Evolutionary conservation across 1,284 basidiomycete genomes (phyloP).

Genomic region (Ceratobasidium sp.): DNA sequence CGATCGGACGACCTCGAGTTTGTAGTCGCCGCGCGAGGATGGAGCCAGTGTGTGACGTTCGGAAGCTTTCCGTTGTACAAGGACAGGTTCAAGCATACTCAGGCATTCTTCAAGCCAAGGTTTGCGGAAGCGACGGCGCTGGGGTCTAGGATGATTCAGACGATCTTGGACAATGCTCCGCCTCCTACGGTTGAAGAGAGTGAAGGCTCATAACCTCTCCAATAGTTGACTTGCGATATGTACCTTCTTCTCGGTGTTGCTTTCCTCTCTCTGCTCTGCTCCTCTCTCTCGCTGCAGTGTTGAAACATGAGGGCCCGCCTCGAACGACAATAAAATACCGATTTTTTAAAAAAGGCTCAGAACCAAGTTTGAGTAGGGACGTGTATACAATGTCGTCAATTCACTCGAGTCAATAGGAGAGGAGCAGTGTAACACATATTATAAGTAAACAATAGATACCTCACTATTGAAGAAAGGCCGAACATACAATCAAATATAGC

Average conservation of each 20-base stretch:
- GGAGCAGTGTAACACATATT: not conserved
- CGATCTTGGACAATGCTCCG: conserved; percentile 57
- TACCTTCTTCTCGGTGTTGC: too few relatives aligned
- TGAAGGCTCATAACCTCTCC: not conserved
- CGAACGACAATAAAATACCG: too few relatives aligned
- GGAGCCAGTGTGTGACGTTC: conserved; percentile 94
- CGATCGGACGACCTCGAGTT: conserved; percentile 93
- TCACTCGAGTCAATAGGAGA: not conserved
- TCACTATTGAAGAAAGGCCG: not conserved
- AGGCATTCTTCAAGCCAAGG: conserved; percentile 83
- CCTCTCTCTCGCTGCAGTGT: too few relatives aligned
- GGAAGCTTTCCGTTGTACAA: conserved; percentile 91
- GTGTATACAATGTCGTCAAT: not conserved
- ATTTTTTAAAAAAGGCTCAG: too few relatives aligned
- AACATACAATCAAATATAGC: not conserved
- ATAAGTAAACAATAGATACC: conserved; percentile 15
- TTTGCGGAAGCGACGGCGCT: conserved; percentile 87
- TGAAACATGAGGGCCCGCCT: conserved; percentile 41
- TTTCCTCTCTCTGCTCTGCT: too few relatives aligned
- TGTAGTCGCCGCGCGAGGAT: conserved; percentile 92
- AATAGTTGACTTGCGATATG: too few relatives aligned
- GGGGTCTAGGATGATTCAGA: conserved; percentile 91
- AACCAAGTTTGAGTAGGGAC: not conserved
- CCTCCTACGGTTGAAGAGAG: not conserved
- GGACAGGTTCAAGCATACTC: conserved; percentile 81